Evolutionary conservation across 805 yeast species (phyloP), one percentile per base, ranked within the genome.

Genomic region (Yamadazyma insecticola): DNA sequence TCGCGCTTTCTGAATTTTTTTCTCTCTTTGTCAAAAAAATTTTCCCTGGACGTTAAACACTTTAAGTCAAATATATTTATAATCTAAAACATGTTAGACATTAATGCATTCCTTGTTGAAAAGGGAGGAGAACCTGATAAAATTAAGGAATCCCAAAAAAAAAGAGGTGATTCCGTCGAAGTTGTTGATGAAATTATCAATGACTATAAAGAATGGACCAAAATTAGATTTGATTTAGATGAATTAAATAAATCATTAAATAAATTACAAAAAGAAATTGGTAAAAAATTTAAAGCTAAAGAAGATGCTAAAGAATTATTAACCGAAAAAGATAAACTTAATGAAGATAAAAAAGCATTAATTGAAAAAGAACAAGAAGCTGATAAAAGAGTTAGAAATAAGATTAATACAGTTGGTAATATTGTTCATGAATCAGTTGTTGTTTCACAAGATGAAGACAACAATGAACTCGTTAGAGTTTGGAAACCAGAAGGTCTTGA

Each of bases 81-180:
- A 16, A 13, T 6, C n/a, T 13, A 5, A 21, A 28, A n/a, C 24
- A 90, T 92, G 98, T 78, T 92, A 64, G 98, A 92, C 61, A 86
- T 92, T 45, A 70, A 81, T 45, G 83, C 84, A 55, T 92, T 92
- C 58, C 81, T 92, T 48, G 95, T 80, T 48, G 98, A 92, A 56
- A 90, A 88, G 65, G 98, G 98, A 37, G 98, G 98, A 41, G 77
- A 89, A 60, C 96, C 98, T 25, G 90, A 89, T 47, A 69, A 69
- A 33, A 87, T 92, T 56, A 82, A 82, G 58, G 76, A 68, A 52
- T 89, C 97, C 22, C 98, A 92, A 63, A 78, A 68, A 60, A 95
- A 94, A 41, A 87, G 98, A 71, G 95, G 95, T 40, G 97, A 76
- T 48, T 68, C 92, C 21, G 97, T 89, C 32, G 98, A 92, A 63